A percentile compares a stretch with the other conserved stretches of the same genome.
phyloP scores from a whole-genome alignment of 139 green algal species.

The Deuterostichococcus epilithicus region DNA sequence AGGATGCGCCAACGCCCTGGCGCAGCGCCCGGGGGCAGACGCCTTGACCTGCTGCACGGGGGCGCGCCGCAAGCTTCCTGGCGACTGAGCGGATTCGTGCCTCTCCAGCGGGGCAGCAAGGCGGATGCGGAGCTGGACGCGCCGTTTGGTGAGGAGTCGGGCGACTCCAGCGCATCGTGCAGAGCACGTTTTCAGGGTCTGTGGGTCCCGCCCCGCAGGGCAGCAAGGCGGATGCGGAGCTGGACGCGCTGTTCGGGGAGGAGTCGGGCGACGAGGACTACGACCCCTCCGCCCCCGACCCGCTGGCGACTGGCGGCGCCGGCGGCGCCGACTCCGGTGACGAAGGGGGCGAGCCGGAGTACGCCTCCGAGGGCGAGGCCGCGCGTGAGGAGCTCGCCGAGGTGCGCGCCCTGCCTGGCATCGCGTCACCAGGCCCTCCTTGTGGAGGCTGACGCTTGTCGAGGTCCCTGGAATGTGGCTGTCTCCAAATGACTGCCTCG shows the following conservation, averaged over 20 bases:
- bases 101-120: background rate
- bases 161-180: background rate
- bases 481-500: background rate
- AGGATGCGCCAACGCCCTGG: no score
- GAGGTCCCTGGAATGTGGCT: background rate
- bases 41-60: no score
- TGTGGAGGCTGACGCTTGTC: background rate
- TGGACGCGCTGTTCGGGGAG: conserved; percentile 11
- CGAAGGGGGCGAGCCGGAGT: conserved; percentile 10
- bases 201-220: background rate
- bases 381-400: background rate
- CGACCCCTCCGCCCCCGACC: conserved; percentile 13
- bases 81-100: no score
- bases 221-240: background rate
- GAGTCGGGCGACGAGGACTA: conserved; percentile 16
- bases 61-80: no score
- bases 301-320: conserved; percentile 3
- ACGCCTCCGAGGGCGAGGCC: conserved; percentile 3
- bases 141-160: conserved; percentile 6
- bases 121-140: background rate
- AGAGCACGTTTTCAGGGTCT: background rate
- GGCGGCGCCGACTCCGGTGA: background rate
- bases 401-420: no score
- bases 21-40: no score
- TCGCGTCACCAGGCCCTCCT: no score